phyloP scores from a whole-genome alignment of 257 asterid species.

The Solanum virginianum region DNA sequence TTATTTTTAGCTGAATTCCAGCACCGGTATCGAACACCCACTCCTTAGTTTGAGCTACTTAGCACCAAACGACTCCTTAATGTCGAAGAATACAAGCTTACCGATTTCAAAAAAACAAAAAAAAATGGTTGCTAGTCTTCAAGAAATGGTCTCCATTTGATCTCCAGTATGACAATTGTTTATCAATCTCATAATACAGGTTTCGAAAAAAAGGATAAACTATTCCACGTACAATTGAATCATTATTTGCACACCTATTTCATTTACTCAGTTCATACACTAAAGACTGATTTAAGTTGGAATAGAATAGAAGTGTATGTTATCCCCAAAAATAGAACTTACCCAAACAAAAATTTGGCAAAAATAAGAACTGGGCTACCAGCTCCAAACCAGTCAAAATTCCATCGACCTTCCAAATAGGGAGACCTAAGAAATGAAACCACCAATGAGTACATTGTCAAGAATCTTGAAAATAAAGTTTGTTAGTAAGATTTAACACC shows the following conservation, averaged over 20 bases:
- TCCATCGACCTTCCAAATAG: conserved; percentile 62
- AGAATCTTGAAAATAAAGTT: not conserved
- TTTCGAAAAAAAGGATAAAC: not conserved
- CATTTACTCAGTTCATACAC: not conserved
- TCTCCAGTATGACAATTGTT: not conserved
- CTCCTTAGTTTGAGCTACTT: no score
- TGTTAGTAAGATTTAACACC: conserved; percentile 17
- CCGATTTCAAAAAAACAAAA: no score
- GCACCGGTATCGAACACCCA: no score
- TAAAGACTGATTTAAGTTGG: not conserved
- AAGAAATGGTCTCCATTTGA: not conserved
- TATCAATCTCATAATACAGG: not conserved
- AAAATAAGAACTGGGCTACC: conserved; percentile 64
- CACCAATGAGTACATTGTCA: not conserved
- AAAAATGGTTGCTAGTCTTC: no score
- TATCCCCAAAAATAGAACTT: conserved; percentile 4
- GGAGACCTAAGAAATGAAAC: conserved; percentile 56
- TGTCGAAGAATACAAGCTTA: no score
- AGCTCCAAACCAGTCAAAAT: conserved; percentile 62
- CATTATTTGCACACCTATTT: not conserved
- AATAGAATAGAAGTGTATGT: not conserved
- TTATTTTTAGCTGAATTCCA: no score
- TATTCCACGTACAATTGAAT: not conserved
- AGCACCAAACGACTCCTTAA: no score
- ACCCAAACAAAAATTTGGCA: conserved; percentile 58